Evolutionary conservation across 1,284 basidiomycete genomes (phyloP).

Genomic region (Ceratobasidium sp.): DNA sequence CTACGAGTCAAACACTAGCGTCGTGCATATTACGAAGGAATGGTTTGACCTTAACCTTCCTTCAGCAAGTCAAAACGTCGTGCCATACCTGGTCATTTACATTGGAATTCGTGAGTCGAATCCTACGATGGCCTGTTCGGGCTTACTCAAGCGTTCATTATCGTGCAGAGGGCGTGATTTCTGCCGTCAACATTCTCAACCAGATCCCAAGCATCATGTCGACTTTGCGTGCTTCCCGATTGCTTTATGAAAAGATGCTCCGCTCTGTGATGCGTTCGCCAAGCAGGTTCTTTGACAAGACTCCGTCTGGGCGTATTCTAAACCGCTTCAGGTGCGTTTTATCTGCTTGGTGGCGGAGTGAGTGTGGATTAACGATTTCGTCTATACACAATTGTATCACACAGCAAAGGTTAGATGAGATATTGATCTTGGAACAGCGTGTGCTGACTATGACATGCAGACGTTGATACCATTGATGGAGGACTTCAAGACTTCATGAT

Average conservation of each 20-base stretch:
- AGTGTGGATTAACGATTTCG: no score
- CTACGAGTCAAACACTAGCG: slow-evolving; percentile 9
- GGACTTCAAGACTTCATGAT: slow-evolving; percentile 31
- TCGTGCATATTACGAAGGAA: neutral
- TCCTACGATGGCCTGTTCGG: neutral
- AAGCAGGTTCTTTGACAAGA: slow-evolving; percentile 45
- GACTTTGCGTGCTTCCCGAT: slow-evolving; percentile 35
- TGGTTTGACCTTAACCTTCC: slow-evolving; percentile 20
- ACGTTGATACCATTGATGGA: slow-evolving; percentile 37
- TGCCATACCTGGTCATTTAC: slow-evolving; percentile 43
- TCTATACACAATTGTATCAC: no score
- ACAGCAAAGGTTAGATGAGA: neutral
- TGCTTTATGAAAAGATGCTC: slow-evolving; percentile 37
- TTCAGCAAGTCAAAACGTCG: slow-evolving; percentile 34
- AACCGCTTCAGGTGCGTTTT: slow-evolving; percentile 18
- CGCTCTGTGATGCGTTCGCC: slow-evolving; percentile 45
- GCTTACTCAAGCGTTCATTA: neutral
- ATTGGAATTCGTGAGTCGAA: slow-evolving; percentile 23
- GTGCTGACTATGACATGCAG: slow-evolving; percentile 10
- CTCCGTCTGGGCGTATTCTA: slow-evolving; percentile 36
- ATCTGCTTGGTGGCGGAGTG: no score
- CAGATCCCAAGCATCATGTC: slow-evolving; percentile 33
- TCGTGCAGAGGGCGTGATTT: slow-evolving; percentile 14
- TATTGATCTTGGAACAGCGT: neutral
- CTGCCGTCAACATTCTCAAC: neutral